Percentiles rank a stretch among this genome's conserved stretches.
These are phyloP conservation scores for Aaosphaeria pasadenensis DNA, from an alignment of 2,329 filamentous ascomycete species.

Conservation along the genomic window DNA sequence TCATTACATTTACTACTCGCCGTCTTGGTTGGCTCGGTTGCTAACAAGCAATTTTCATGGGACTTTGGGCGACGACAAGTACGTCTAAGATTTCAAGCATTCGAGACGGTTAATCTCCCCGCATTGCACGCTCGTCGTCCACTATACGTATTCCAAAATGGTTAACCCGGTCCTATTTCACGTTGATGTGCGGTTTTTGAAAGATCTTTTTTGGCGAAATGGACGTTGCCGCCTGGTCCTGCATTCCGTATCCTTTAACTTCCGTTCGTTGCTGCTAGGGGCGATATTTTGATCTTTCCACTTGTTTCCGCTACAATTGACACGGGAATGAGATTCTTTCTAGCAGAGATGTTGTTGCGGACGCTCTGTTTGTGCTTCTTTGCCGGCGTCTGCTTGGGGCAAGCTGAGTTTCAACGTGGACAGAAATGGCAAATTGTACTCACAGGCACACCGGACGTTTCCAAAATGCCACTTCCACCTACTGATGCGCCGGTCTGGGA, in stretches of 20 bases:
- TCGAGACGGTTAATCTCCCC: slow-evolving; percentile 18
- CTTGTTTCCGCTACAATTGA: slow-evolving; percentile 1
- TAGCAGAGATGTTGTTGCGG: slow-evolving; percentile 9
- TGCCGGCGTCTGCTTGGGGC: slow-evolving; percentile 7
- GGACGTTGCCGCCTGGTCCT: slow-evolving; percentile 14
- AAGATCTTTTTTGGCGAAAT: background rate
- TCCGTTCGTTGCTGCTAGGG: slow-evolving; percentile 5
- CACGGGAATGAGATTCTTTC: background rate
- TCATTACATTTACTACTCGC: slow-evolving; percentile 11
- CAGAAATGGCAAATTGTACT: slow-evolving; percentile 30
- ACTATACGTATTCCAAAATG: slow-evolving; percentile 19
- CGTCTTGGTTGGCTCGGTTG: slow-evolving; percentile 18
- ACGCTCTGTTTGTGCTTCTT: slow-evolving; percentile 13
- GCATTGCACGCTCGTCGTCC: slow-evolving; percentile 15
- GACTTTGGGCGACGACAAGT: slow-evolving; percentile 14
- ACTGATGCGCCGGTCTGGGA: slow-evolving; percentile 27
- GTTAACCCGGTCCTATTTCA: too few species aligned
- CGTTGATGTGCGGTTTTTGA: too few species aligned
- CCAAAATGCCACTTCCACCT: slow-evolving; percentile 23
- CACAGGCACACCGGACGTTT: slow-evolving; percentile 19
- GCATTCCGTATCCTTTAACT: slow-evolving; percentile 2
- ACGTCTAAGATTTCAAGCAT: slow-evolving; percentile 7
- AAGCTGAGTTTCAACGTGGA: slow-evolving; percentile 16
- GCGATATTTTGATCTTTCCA: slow-evolving; percentile 1
- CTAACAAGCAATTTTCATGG: slow-evolving; percentile 17